Percentiles rank a stretch among this genome's conserved stretches.
Conservation (phyloP, 164 flowering plant genomes). For the Magnolia changhungtana region DNA sequence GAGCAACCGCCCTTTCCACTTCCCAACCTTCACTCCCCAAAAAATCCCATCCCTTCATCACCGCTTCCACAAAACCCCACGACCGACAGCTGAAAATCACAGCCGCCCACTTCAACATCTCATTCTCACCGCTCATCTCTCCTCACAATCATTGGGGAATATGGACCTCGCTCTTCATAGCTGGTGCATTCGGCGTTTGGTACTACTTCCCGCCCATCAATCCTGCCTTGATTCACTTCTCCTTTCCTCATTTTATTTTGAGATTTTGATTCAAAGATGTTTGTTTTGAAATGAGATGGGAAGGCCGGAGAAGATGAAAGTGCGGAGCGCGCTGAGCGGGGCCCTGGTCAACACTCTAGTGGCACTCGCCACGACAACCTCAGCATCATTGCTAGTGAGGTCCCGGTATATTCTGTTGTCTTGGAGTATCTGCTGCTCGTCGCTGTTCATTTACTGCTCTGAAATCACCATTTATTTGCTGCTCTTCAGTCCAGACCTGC, state of each 20-base stretch:
- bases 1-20: no score
- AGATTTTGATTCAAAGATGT: not conserved
- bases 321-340: constrained; percentile 70
- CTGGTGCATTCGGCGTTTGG: constrained; percentile 87
- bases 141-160: constrained; percentile 87
- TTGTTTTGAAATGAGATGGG: not conserved
- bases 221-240: not conserved
- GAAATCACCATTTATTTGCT: no score
- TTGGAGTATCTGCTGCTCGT: no score
- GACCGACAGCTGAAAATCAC: no score
- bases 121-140: constrained; percentile 51
- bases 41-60: no score
- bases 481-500: no score
- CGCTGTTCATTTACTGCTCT: no score
- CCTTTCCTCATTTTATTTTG: not conserved
- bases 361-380: no score
- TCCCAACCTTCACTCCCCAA: no score
- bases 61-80: no score
- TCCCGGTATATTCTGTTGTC: no score
- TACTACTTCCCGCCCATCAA: constrained; percentile 16
- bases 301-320: constrained; percentile 86
- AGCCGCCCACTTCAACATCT: not conserved
- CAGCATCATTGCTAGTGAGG: no score
- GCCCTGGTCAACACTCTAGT: constrained; percentile 35
- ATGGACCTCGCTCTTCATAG: constrained; percentile 80